These are phyloP conservation scores for Prunus padus DNA, from an alignment of 306 rosid species.

Conservation along the genomic window DNA sequence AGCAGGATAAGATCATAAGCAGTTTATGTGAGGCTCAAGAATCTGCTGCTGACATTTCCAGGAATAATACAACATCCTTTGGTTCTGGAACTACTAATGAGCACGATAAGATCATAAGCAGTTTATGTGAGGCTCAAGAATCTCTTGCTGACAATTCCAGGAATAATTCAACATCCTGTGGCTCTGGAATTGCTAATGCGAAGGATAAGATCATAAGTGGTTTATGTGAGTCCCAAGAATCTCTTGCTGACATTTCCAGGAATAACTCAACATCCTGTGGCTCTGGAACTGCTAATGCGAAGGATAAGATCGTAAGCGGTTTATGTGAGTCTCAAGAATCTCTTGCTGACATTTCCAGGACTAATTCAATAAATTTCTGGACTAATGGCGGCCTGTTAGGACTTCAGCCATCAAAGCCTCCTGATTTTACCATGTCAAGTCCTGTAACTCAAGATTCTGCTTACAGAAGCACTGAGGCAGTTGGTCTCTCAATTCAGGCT, in stretches of 20 bases:
- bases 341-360: slow-evolving; percentile 40
- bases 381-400: slow-evolving; percentile 97
- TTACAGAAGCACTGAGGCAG: slow-evolving; percentile 31
- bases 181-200: slow-evolving; percentile 17
- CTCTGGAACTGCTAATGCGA: slow-evolving; percentile 32
- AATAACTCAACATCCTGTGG: slow-evolving; percentile 33
- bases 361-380: slow-evolving; percentile 69
- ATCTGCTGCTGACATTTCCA: slow-evolving; percentile 36
- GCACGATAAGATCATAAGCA: slow-evolving; percentile 35
- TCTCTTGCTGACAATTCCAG: slow-evolving; percentile 39
- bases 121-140: slow-evolving; percentile 42
- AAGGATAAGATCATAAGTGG: slow-evolving; percentile 32
- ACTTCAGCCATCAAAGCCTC: slow-evolving; percentile 96
- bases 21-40: slow-evolving; percentile 43
- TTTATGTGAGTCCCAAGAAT: slow-evolving; percentile 42
- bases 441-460: slow-evolving; percentile 38
- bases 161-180: slow-evolving; percentile 33
- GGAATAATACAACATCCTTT: slow-evolving; percentile 33
- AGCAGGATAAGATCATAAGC: slow-evolving; percentile 30
- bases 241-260: slow-evolving; percentile 38
- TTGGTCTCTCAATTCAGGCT: slow-evolving; percentile 30
- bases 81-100: slow-evolving; percentile 32
- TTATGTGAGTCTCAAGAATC: slow-evolving; percentile 44
- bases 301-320: slow-evolving; percentile 32
- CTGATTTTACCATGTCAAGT: slow-evolving; percentile 58